Evolutionary conservation across 2,329 filamentous ascomycete species (phyloP), one percentile per base, ranked within the genome.

Genomic region (Fusarium avenaceum): DNA sequence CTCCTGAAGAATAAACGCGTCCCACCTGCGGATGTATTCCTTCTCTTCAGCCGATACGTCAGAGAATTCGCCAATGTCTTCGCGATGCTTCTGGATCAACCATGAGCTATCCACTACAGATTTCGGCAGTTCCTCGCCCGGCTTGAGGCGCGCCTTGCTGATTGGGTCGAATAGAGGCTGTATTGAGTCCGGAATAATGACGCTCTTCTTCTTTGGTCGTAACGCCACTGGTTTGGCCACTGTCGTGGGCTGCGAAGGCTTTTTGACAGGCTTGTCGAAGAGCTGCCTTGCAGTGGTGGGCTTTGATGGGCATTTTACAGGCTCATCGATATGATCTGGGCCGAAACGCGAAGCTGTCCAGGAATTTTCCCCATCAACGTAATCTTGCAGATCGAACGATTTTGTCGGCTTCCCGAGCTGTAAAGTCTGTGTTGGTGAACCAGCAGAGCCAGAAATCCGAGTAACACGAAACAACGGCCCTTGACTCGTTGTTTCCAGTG

Each of bases 21-120:
- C 86, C 86, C 86, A 89, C 65, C 85, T 83, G 68, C 82, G 80
- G 56, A 89, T 85, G 59, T 85, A 89, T 63, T 88, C 86, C 73
- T 85, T 86, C 71, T 89, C 86, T 17, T 81, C 78, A 4, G 78
- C 73, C 14, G 83, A 83, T 26, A 89, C 81, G 66, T 89, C 86
- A 10, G 82, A 84, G 70, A 86, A 88, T 64, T 89, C 87, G 28
- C 81, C 80, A 54, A 89, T 83, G 53, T 83, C 84, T 57, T 89
- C 85, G 9, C 84, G 82, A 61, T 89, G 86, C 75, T 88, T 88
- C 64, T 87, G 85, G 30, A 87, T 80, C 9, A 88, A 79, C 87
- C 87, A 89, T 22, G 78, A 77, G 57, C 83, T 82, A 70, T 87
- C 84, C 5, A 83, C 76, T 4, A 76, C 75, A 6, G 77, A 75